Percentiles rank a stretch among this genome's conserved stretches.
phyloP scores from a whole-genome alignment of 106 monocot genomes.

The Acanthochlamys bracteata region DNA sequence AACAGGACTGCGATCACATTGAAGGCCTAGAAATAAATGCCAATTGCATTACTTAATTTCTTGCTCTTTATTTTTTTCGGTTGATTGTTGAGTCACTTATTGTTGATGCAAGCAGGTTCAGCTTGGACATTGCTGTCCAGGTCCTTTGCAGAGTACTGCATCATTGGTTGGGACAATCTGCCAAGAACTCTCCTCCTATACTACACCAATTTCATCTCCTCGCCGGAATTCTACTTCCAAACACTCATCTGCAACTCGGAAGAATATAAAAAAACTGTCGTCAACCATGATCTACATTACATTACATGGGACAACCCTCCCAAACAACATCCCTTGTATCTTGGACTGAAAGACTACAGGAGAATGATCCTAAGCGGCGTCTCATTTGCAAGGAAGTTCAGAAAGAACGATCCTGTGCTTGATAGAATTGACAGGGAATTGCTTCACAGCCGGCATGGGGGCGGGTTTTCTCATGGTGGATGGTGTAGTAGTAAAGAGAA shows the following conservation, averaged over 20 bases:
- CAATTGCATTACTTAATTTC: not conserved
- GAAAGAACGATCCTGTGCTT: constrained; percentile 61
- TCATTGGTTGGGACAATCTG: constrained; percentile 74
- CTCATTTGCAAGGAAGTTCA: constrained; percentile 79
- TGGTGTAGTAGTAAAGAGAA: constrained; percentile 44
- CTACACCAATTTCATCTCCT: constrained; percentile 87
- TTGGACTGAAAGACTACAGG: constrained; percentile 54
- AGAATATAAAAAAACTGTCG: constrained; percentile 38
- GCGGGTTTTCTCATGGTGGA: constrained; percentile 50
- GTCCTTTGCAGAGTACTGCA: constrained; percentile 66
- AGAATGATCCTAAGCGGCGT: constrained; percentile 44
- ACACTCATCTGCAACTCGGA: constrained; percentile 76
- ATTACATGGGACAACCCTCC: constrained; percentile 80
- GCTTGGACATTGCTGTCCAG: constrained; percentile 83
- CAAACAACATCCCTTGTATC: constrained; percentile 63
- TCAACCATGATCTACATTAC: constrained; percentile 85
- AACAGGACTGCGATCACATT: too few species aligned
- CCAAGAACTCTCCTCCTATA: constrained; percentile 91
- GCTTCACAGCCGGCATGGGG: constrained; percentile 21
- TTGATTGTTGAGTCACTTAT: not conserved
- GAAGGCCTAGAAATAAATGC: not conserved
- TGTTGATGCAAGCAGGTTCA: constrained; percentile 44
- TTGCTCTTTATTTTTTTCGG: not conserved
- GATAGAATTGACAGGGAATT: constrained; percentile 74
- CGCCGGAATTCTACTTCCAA: constrained; percentile 89